Base-by-base conservation (phyloP, 176 grass and related monocot species). In the Aegilops sharonensis region DNA sequence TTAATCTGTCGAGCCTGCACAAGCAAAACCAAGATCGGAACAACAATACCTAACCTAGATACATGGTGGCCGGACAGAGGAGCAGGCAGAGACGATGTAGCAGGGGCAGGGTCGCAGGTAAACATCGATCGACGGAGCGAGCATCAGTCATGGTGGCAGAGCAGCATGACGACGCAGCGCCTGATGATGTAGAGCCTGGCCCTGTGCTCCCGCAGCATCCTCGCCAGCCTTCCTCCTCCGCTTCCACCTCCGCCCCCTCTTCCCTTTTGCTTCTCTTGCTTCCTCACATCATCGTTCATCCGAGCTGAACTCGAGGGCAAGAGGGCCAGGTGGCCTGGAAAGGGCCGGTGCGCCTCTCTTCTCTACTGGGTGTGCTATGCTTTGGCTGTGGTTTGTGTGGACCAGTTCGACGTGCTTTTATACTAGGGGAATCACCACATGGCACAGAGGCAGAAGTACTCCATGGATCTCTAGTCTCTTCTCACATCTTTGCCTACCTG, bases 161-260 rank as follows among this genome's bases (percentile, higher is more conserved):
- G 87, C 77, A 89, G 68, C 77, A 85, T 74, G 77, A 81, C 77
- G 60, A 89, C 32, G 68, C 87, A 89, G 31, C 82, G 69, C 30
- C 45, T 82, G 82, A 90, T 83, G 79, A 90, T 90, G 61, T 86
- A 90, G 63, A 90, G 83, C 62, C 84, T 82, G 24, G 88, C 83
- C 88, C 50, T 90, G 2, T 82, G 79, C 72, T 83, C 84, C 21
- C 64, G 81, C 78, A 54, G 62, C 78, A 90, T 57, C 72, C 77
- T 78, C 48, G 71, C 71, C 21, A 86, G 36, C 9, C 62, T 60
- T 2, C 81, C 14, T 45, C 36, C 67, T 80, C 74, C 21, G 0
- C 39, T 40, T 0, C 39, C 39, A 40, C 39, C 40, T 11, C 13
- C 87, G 56, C 88, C 83, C 37, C 69, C 69, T 72, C 37, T 43